Conservation (phyloP, 2,329 filamentous ascomycete species). For the Ophiocordyceps australis region DNA sequence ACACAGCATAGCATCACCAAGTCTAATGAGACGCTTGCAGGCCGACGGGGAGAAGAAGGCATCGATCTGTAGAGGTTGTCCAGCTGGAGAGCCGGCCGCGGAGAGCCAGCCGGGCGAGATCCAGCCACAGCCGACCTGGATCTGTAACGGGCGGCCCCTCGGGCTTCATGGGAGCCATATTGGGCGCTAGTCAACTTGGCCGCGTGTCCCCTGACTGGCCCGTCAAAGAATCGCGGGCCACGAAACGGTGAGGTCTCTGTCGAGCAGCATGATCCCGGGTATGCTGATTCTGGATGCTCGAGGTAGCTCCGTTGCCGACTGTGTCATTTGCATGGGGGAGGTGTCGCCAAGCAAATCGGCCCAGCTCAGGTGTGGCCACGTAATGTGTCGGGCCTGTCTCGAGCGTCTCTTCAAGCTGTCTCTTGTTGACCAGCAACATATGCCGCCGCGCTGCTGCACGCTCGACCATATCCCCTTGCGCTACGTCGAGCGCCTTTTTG, state of each 20-base stretch:
- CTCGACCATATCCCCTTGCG: constrained; percentile 54
- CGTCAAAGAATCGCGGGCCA: constrained; percentile 2
- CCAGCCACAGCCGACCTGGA: constrained; percentile 5
- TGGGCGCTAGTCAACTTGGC: constrained; percentile 8
- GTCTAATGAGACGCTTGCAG: too few species aligned
- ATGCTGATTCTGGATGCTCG: too few species aligned
- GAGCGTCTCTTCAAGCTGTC: constrained; percentile 59
- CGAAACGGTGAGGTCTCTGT: constrained; percentile 2
- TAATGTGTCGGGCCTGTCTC: constrained; percentile 65
- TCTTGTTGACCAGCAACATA: constrained; percentile 57
- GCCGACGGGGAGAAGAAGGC: constrained; percentile 2
- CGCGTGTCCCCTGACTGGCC: constrained; percentile 10
- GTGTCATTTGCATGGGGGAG: constrained; percentile 56
- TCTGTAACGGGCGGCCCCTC: constrained; percentile 5
- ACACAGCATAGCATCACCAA: not conserved
- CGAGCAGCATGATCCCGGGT: too few species aligned
- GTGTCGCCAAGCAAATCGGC: constrained; percentile 43
- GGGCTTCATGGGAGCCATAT: constrained; percentile 10
- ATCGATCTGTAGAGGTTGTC: constrained; percentile 6
- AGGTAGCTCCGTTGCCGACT: constrained; percentile 39
- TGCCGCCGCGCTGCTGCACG: constrained; percentile 74
- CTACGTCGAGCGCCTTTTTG: constrained; percentile 61
- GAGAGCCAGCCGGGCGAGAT: constrained; percentile 4
- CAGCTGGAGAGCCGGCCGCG: constrained; percentile 3
- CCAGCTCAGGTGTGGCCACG: constrained; percentile 61